Evolutionary conservation across 768 basidiomycete species (phyloP).

Genomic region (Lyophyllum semitale): DNA sequence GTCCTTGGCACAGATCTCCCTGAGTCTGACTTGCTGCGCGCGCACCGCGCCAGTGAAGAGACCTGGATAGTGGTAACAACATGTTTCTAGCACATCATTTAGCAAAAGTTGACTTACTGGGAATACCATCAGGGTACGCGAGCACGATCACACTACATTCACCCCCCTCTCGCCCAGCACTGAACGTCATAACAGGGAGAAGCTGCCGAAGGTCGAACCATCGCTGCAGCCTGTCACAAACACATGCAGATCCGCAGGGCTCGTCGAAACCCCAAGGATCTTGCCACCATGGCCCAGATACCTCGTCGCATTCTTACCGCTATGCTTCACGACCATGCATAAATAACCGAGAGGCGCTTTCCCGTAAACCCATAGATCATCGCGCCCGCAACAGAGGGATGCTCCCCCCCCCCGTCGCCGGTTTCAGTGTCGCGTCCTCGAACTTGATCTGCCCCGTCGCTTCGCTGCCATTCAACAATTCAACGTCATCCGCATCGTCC

Average conservation of each 20-base stretch:
- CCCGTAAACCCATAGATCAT: background rate
- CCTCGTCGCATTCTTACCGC: constrained; percentile 5
- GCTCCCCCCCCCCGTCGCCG: background rate
- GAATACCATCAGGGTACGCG: constrained; percentile 30
- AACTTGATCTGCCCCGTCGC: background rate
- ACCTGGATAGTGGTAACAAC: no score
- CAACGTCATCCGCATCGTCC: background rate
- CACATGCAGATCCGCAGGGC: constrained; percentile 21
- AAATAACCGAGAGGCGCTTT: background rate
- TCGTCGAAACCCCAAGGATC: constrained; percentile 27
- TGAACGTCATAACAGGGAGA: background rate
- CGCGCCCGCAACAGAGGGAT: background rate
- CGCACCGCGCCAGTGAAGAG: no score
- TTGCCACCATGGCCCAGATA: constrained; percentile 31
- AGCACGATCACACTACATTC: constrained; percentile 13
- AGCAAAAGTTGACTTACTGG: no score
- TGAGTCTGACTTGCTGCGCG: no score
- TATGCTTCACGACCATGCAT: background rate
- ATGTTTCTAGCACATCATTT: no score
- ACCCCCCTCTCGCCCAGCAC: constrained; percentile 14
- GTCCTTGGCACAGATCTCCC: no score
- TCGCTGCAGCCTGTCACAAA: background rate
- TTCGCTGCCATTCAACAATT: background rate
- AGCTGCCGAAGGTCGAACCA: background rate
- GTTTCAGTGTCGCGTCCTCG: background rate